phyloP scores from a whole-genome alignment of 2,329 filamentous ascomycete species.

The Coniosporium tulheliwenetii region DNA sequence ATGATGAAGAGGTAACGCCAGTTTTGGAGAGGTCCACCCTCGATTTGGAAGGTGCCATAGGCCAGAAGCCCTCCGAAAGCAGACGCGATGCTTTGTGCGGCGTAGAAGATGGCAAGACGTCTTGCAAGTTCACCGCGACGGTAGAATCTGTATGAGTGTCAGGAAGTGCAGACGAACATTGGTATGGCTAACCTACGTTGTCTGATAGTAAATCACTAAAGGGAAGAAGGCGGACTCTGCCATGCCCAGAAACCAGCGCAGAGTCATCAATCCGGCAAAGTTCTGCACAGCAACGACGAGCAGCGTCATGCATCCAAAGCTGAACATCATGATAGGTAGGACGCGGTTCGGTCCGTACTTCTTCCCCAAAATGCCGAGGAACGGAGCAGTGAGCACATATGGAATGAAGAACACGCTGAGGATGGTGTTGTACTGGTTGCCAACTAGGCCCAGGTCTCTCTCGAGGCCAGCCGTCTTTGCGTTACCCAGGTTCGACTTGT shows the following conservation, averaged over 20 bases:
- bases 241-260: slow-evolving; percentile 52
- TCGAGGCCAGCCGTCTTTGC: slow-evolving; percentile 30
- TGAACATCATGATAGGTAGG: slow-evolving; percentile 52
- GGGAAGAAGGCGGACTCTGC: slow-evolving; percentile 56
- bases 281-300: slow-evolving; percentile 39
- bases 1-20: slow-evolving; percentile 55
- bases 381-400: slow-evolving; percentile 54
- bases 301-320: slow-evolving; percentile 50
- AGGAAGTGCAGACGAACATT: slow-evolving; percentile 32
- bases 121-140: slow-evolving; percentile 54
- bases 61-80: slow-evolving; percentile 46
- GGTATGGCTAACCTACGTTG: slow-evolving; percentile 13
- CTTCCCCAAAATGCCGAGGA: slow-evolving; percentile 51
- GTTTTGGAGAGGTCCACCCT: slow-evolving; percentile 27
- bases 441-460: slow-evolving; percentile 41
- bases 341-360: slow-evolving; percentile 48
- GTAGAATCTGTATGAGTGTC: slow-evolving; percentile 39
- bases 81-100: slow-evolving; percentile 57
- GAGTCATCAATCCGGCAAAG: slow-evolving; percentile 49
- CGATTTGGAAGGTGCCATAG: slow-evolving; percentile 46
- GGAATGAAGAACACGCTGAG: slow-evolving; percentile 61
- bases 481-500: slow-evolving; percentile 28
- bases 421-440: slow-evolving; percentile 53
- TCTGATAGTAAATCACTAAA: slow-evolving; percentile 46
- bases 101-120: slow-evolving; percentile 59